Evolutionary conservation across 2,329 filamentous ascomycete genomes (phyloP).

Genomic region (Trichoderma atrobrunneum): DNA sequence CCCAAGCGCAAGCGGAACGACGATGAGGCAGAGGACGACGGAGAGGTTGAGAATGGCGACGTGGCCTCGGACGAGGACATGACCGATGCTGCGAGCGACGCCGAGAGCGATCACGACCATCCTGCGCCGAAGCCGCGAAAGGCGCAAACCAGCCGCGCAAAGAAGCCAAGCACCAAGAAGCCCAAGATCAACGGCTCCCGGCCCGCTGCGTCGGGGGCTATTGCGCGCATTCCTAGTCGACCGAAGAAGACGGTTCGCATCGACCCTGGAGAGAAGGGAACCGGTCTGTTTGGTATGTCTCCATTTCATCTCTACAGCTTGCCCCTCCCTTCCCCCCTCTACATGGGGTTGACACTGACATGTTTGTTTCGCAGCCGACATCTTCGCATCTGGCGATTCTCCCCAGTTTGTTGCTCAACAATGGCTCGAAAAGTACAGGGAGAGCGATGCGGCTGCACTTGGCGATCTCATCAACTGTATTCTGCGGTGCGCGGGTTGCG

Average conservation of each 20-base stretch:
- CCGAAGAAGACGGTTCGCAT: conserved; percentile 56
- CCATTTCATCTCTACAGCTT: neutral
- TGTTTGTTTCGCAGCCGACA: conserved; percentile 48
- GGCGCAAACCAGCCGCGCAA: conserved; percentile 44
- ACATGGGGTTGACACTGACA: neutral
- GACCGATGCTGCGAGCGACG: conserved; percentile 42
- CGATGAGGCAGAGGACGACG: conserved; percentile 45
- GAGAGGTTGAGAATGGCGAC: conserved; percentile 48
- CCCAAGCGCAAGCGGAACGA: conserved; percentile 59
- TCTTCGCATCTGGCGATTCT: conserved; percentile 59
- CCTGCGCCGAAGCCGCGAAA: conserved; percentile 38
- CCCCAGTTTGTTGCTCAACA: conserved; percentile 56
- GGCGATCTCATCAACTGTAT: conserved; percentile 66
- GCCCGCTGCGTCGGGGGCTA: conserved; percentile 35
- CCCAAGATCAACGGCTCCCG: conserved; percentile 59
- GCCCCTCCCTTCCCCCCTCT: conserved; percentile 25
- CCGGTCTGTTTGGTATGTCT: conserved; percentile 54
- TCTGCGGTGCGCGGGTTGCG: conserved; percentile 72
- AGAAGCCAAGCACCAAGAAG: conserved; percentile 62
- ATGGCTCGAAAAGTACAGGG: conserved; percentile 59
- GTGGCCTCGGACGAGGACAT: conserved; percentile 46
- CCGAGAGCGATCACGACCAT: conserved; percentile 47
- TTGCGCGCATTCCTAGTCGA: conserved; percentile 48
- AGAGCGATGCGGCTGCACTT: conserved; percentile 53
- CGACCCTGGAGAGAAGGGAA: conserved; percentile 49